phyloP scores from a whole-genome alignment of 768 basidiomycete species.

The Asterophora lycoperdoides region DNA sequence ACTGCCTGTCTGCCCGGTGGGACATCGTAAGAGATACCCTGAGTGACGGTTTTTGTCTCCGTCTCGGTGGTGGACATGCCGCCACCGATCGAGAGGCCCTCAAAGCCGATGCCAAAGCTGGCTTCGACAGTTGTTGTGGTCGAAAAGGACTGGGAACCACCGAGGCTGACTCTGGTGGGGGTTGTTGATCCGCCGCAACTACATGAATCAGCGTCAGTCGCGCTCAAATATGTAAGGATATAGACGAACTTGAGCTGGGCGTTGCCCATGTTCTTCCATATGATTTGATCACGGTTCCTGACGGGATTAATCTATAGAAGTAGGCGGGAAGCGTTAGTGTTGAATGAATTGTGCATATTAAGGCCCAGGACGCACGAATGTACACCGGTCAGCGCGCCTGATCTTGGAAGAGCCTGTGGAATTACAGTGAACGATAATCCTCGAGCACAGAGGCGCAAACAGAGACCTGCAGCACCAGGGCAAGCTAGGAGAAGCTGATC shows the following conservation, averaged over 20 bases:
- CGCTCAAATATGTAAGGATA: neutral
- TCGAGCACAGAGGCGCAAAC: too few relatives aligned
- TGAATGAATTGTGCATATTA: neutral
- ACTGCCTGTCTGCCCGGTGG: constrained; percentile 13
- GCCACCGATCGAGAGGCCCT: constrained; percentile 9
- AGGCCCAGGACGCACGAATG: constrained; percentile 3
- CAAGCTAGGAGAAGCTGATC: constrained; percentile 11
- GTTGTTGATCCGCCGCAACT: constrained; percentile 13
- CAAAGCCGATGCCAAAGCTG: constrained; percentile 10
- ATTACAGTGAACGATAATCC: neutral
- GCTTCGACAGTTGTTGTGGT: constrained; percentile 5
- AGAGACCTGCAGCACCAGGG: constrained; percentile 7
- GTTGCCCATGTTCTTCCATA: constrained; percentile 9
- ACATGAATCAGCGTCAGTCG: neutral
- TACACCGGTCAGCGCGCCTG: constrained; percentile 13
- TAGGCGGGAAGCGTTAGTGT: too few relatives aligned
- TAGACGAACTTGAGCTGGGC: constrained; percentile 12
- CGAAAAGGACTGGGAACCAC: constrained; percentile 7
- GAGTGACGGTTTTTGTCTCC: neutral
- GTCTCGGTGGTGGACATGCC: constrained; percentile 6
- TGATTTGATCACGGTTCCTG: constrained; percentile 12
- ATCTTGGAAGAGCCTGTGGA: constrained; percentile 8
- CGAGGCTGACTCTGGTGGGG: constrained; percentile 5
- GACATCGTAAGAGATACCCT: constrained; percentile 5
- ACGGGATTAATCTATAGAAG: constrained; percentile 4